Evolutionary conservation across 2,329 filamentous ascomycete genomes (phyloP).

Genomic region (Diaporthe sp.): DNA sequence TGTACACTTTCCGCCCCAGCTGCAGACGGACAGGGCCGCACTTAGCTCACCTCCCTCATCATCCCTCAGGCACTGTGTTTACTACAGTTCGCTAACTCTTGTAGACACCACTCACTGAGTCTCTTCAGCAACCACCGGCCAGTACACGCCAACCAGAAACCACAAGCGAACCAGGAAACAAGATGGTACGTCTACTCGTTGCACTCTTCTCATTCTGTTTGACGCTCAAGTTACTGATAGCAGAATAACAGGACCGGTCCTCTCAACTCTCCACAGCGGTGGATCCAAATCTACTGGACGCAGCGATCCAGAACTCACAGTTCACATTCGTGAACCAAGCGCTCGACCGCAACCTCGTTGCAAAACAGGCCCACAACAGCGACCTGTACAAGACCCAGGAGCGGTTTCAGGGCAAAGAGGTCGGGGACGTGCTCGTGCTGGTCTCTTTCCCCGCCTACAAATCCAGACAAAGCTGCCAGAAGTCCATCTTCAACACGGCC

Average conservation of each 20-base stretch:
- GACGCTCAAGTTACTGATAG: not conserved
- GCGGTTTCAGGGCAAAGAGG: not conserved
- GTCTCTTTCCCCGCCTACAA: slow-evolving; percentile 20
- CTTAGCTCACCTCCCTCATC: not conserved
- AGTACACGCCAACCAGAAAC: no score
- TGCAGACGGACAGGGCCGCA: not conserved
- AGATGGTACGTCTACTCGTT: not conserved
- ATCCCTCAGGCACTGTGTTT: not conserved
- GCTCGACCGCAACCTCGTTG: slow-evolving; percentile 11
- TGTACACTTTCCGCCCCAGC: not conserved
- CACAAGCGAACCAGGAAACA: not conserved
- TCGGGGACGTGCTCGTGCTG: slow-evolving; percentile 15
- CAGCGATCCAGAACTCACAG: not conserved
- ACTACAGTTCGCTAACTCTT: not conserved
- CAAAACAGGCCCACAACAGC: slow-evolving; percentile 23
- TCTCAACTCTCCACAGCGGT: not conserved
- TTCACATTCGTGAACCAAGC: not conserved
- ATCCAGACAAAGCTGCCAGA: slow-evolving; percentile 7
- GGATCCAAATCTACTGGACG: not conserved
- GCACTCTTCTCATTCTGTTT: not conserved
- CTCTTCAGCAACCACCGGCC: not conserved
- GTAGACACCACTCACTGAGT: not conserved
- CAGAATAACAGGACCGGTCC: not conserved
- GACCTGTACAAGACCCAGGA: slow-evolving; percentile 29
- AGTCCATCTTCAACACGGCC: slow-evolving; percentile 4